Conservation (phyloP, 1,284 basidiomycete species). For the Ceratobasidium sp. region DNA sequence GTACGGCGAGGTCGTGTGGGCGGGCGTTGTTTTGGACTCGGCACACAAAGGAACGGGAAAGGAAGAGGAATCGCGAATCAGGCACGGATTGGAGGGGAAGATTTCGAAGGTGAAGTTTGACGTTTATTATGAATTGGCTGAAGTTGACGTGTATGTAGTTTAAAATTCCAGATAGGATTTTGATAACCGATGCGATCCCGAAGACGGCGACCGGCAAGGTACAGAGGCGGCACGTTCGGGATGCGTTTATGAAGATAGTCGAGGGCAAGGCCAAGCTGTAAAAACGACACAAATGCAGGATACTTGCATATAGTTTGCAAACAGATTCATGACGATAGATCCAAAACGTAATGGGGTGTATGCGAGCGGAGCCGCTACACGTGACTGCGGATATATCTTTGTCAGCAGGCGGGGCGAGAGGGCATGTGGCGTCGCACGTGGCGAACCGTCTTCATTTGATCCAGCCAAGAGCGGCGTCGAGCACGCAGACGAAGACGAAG, state of each 20-base stretch:
- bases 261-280: constrained; percentile 47
- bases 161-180: constrained; percentile 52
- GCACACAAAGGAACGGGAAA: constrained; percentile 36
- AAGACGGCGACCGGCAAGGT: constrained; percentile 54
- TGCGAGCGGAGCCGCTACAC: too few species aligned
- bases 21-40: constrained; percentile 48
- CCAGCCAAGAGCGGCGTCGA: constrained; percentile 14
- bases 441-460: constrained; percentile 25
- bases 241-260: constrained; percentile 49
- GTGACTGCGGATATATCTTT: constrained; percentile 10
- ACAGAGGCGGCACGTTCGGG: constrained; percentile 51
- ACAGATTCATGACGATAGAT: too few species aligned
- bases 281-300: neutral
- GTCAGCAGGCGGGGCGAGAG: neutral
- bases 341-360: neutral
- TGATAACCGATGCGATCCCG: constrained; percentile 50
- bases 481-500: constrained; percentile 26
- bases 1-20: constrained; percentile 54
- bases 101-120: constrained; percentile 47
- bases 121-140: neutral
- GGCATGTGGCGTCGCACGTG: constrained; percentile 35
- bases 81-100: constrained; percentile 47
- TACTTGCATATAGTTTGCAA: too few species aligned
- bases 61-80: constrained; percentile 46
- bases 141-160: constrained; percentile 45